Evolutionary conservation across 768 basidiomycete species (phyloP).

Genomic region (Erythrobasidium yunnanense): DNA sequence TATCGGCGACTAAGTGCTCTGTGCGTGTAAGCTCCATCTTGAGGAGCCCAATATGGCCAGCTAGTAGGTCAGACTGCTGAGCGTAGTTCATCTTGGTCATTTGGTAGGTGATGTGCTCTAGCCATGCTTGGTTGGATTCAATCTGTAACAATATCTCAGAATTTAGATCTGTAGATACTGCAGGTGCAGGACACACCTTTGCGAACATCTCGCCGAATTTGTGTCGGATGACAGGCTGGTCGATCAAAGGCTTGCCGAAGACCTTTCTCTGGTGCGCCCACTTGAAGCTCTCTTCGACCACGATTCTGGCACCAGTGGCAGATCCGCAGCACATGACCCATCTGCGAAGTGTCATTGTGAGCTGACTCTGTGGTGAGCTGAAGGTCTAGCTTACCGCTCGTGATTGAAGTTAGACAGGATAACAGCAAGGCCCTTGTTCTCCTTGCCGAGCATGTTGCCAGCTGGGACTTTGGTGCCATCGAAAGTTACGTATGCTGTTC

Average conservation of each 20-base stretch:
- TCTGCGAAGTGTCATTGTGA: not conserved
- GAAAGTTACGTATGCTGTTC: slow-evolving; percentile 70
- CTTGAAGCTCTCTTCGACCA: slow-evolving; percentile 77
- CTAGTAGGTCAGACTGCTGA: slow-evolving; percentile 12
- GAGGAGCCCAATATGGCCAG: slow-evolving; percentile 51
- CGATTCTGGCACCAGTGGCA: slow-evolving; percentile 59
- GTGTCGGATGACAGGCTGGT: slow-evolving; percentile 69
- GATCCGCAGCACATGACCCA: slow-evolving; percentile 21
- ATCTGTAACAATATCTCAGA: too few relatives aligned
- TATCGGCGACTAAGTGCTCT: slow-evolving; percentile 67
- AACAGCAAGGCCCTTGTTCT: slow-evolving; percentile 57
- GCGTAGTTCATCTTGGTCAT: slow-evolving; percentile 26
- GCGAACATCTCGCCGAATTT: slow-evolving; percentile 84
- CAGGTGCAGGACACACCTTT: too few relatives aligned
- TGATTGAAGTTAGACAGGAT: slow-evolving; percentile 68
- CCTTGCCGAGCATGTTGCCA: slow-evolving; percentile 72
- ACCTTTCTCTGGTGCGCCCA: slow-evolving; percentile 84
- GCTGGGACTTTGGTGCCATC: slow-evolving; percentile 76
- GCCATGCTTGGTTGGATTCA: slow-evolving; percentile 72
- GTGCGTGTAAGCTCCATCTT: slow-evolving; percentile 67
- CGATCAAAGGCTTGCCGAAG: slow-evolving; percentile 72
- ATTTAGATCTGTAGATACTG: too few relatives aligned
- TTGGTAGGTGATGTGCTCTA: slow-evolving; percentile 60
- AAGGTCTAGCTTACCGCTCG: slow-evolving; percentile 58
- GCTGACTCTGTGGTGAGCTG: slow-evolving; percentile 38